A percentile compares a stretch with the other conserved stretches of the same genome.
Conservation (phyloP, 305 asterid genomes). For the Ajuga reptans region DNA sequence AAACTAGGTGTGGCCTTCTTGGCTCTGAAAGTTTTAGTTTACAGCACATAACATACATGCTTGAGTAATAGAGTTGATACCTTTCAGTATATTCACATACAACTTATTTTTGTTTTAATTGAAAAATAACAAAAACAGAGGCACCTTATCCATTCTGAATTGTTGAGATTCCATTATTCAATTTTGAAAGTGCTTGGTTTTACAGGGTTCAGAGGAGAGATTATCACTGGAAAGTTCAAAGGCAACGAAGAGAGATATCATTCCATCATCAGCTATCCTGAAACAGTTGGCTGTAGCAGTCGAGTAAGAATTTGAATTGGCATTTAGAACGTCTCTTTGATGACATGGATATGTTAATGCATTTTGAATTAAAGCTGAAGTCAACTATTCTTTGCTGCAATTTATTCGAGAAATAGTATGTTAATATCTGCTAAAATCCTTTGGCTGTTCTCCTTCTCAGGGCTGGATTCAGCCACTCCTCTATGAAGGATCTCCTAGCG, state of each 20-base stretch:
- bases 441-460: conserved; percentile 34
- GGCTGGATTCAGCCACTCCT: conserved; percentile 50
- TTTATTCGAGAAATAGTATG: not conserved
- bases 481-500: conserved; percentile 74
- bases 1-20: not conserved
- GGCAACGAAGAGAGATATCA: conserved; percentile 40
- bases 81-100: not conserved
- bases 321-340: conserved; percentile 12
- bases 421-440: conserved; percentile 12
- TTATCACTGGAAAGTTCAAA: conserved; percentile 39
- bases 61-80: conserved; percentile 8
- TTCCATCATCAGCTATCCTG: conserved; percentile 58
- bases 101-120: not conserved
- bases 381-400: not conserved
- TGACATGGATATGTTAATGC: not conserved
- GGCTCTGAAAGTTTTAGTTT: conserved; percentile 13
- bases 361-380: conserved; percentile 4
- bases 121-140: not conserved
- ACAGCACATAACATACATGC: not conserved
- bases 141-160: conserved; percentile 11
- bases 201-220: conserved; percentile 39
- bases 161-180: conserved; percentile 23
- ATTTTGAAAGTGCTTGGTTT: conserved; percentile 19
- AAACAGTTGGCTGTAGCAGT: conserved; percentile 85
- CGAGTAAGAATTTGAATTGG: conserved; percentile 56